A percentile compares a stretch with the other conserved stretches of the same genome.
Evolutionary conservation across 2,329 filamentous ascomycete genomes (phyloP).

Genomic region (Thielaviopsis ethacetica): DNA sequence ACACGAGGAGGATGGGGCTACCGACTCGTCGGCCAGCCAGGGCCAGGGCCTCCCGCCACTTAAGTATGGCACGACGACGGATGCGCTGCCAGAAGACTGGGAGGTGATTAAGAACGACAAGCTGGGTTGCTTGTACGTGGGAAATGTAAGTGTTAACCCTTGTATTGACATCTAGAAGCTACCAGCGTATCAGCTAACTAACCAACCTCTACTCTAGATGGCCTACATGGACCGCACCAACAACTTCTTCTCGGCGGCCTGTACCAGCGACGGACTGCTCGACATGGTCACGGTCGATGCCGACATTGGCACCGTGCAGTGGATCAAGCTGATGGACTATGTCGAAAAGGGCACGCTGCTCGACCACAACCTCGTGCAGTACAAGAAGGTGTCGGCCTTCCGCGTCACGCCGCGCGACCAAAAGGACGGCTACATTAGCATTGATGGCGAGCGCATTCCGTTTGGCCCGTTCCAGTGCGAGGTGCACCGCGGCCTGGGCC

Average conservation of each 20-base stretch:
- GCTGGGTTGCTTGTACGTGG: conserved; percentile 82
- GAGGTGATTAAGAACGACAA: conserved; percentile 55
- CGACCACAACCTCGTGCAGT: conserved; percentile 58
- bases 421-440: conserved; percentile 70
- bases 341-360: conserved; percentile 64
- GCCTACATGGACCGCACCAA: conserved; percentile 74
- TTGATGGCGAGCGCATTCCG: conserved; percentile 77
- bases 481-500: conserved; percentile 66
- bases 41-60: conserved; percentile 50
- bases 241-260: conserved; percentile 73
- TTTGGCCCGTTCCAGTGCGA: conserved; percentile 88
- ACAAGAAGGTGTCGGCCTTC: conserved; percentile 78
- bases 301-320: conserved; percentile 48
- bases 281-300: conserved; percentile 73
- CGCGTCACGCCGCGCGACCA: conserved; percentile 62
- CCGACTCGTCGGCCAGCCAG: conserved; percentile 12
- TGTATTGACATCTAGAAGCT: neutral
- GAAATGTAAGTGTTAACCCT: conserved; percentile 46
- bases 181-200: neutral
- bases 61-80: conserved; percentile 63
- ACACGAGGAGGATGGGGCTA: conserved; percentile 15
- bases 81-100: conserved; percentile 66
- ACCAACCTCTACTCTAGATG: conserved; percentile 37
- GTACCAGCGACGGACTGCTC: conserved; percentile 70
- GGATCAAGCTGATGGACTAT: conserved; percentile 52